Evolutionary conservation across 331 rosid genomes (phyloP).

Genomic region (Erythrophleum ivorense): DNA sequence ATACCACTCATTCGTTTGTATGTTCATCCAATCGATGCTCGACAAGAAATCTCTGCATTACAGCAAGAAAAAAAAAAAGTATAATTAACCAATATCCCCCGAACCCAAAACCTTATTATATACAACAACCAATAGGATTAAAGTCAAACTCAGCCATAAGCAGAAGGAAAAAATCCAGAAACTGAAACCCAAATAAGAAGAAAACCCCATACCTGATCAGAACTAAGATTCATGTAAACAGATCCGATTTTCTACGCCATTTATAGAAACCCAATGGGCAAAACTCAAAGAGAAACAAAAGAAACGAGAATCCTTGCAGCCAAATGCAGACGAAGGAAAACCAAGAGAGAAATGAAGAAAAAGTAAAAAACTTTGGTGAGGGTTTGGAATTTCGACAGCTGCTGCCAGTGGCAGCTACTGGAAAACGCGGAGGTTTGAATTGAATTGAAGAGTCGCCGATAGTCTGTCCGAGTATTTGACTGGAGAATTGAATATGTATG

Average conservation of each 20-base stretch:
- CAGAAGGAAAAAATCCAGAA: not conserved
- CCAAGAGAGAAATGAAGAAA: not conserved
- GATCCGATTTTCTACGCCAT: slow-evolving; percentile 37
- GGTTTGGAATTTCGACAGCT: slow-evolving; percentile 16
- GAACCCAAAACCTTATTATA: not conserved
- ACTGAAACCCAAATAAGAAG: not conserved
- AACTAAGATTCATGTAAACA: slow-evolving; percentile 22
- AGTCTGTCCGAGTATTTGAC: not conserved
- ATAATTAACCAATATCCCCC: slow-evolving; percentile 2
- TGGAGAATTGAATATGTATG: slow-evolving; percentile 10
- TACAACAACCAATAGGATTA: not conserved
- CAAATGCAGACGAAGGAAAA: not conserved
- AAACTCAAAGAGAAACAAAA: slow-evolving; percentile 1
- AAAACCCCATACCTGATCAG: slow-evolving; percentile 20
- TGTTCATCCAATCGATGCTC: slow-evolving; percentile 26
- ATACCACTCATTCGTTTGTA: not conserved
- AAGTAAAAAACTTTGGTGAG: not conserved
- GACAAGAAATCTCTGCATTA: slow-evolving; percentile 39
- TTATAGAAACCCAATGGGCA: slow-evolving; percentile 27
- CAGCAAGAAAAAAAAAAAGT: not conserved
- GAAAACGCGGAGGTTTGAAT: slow-evolving; percentile 28
- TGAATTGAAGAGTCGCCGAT: slow-evolving; percentile 22
- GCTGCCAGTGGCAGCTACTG: not conserved
- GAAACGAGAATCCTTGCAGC: not conserved
- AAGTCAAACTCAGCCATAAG: not conserved